A percentile compares a stretch with the other conserved stretches of the same genome.
Evolutionary conservation across 306 rosid species (phyloP).

Genomic region (Luffa acutangula): DNA sequence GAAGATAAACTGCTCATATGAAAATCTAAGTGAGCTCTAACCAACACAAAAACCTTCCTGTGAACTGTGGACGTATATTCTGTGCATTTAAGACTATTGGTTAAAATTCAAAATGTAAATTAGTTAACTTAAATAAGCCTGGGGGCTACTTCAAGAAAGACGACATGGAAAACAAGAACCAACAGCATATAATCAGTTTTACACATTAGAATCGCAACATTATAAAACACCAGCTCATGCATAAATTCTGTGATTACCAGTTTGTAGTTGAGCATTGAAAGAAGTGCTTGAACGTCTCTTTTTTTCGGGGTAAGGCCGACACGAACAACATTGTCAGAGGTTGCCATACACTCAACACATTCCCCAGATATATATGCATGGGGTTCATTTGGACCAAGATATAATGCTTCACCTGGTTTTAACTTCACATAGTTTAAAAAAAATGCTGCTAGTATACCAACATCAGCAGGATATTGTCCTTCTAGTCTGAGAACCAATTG

Average conservation of each 20-base stretch:
- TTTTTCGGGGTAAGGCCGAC: constrained; percentile 34
- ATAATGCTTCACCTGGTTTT: constrained; percentile 29
- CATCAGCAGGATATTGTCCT: constrained; percentile 33
- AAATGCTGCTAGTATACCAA: constrained; percentile 26
- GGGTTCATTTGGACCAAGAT: constrained; percentile 30
- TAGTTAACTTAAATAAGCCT: neutral
- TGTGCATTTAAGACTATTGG: neutral
- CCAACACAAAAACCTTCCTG: neutral
- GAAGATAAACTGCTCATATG: neutral
- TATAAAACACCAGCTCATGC: neutral
- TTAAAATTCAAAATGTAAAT: neutral
- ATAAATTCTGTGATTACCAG: constrained; percentile 21
- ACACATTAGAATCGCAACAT: neutral
- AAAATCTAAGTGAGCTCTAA: neutral
- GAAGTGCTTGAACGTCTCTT: constrained; percentile 26
- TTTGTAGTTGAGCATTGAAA: constrained; percentile 28
- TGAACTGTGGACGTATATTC: neutral
- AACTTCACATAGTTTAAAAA: constrained; percentile 31
- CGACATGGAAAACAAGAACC: neutral
- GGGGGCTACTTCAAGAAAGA: neutral
- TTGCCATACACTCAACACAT: constrained; percentile 36
- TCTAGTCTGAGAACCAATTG: constrained; percentile 26
- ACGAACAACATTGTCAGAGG: constrained; percentile 37
- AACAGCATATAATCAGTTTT: neutral
- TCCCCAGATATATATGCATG: constrained; percentile 36